phyloP scores from a whole-genome alignment of 495 filamentous ascomycete genomes.

The Opeltia flavorubescens region DNA sequence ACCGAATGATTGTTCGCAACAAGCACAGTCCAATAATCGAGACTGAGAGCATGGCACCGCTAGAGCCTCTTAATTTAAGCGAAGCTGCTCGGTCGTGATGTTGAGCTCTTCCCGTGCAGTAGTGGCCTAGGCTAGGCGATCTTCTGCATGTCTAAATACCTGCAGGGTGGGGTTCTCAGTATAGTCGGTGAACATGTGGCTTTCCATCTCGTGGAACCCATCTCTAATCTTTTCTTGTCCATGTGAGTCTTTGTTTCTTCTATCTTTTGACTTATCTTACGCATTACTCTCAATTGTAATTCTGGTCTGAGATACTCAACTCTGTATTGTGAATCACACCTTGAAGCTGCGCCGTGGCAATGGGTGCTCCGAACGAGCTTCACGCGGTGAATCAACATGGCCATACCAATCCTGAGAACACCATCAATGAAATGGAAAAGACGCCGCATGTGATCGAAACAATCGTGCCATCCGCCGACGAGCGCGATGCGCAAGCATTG shows the following conservation, averaged over 20 bases:
- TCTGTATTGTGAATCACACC: not conserved
- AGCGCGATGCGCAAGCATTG: constrained; percentile 26
- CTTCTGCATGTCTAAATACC: not conserved
- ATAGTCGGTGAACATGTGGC: not conserved
- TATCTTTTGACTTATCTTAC: not conserved
- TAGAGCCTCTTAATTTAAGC: not conserved
- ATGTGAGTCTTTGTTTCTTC: not conserved
- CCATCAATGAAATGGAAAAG: not conserved
- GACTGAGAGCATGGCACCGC: not conserved
- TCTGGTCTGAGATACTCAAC: not conserved
- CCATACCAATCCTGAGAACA: not conserved
- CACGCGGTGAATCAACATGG: not conserved
- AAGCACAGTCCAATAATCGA: not conserved
- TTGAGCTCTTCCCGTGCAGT: not conserved
- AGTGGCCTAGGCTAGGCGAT: not conserved
- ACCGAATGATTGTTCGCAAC: not conserved
- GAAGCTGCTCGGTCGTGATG: not conserved
- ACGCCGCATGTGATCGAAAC: constrained; percentile 2
- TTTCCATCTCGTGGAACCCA: not conserved
- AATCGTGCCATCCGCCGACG: constrained; percentile 1
- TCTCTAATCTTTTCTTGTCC: not conserved
- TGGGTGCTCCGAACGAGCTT: not conserved
- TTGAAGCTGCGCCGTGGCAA: not conserved
- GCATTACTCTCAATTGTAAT: not conserved
- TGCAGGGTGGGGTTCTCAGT: not conserved